These are phyloP conservation scores for Dispira simplex DNA, from an alignment of 192 early-diverging fungal genomes.

Conservation along the genomic window DNA sequence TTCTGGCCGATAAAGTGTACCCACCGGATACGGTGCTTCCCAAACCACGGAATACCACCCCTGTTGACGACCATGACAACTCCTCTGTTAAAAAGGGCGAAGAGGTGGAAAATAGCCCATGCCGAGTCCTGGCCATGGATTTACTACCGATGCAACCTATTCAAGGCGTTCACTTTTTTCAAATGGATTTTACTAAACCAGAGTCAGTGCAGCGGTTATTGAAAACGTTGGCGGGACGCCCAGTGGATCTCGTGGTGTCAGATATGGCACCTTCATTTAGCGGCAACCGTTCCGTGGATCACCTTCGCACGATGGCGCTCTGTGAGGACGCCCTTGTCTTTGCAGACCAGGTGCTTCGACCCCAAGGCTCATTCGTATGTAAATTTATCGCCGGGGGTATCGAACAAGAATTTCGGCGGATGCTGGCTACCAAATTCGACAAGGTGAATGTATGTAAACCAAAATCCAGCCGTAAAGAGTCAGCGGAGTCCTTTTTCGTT, in stretches of 20 bases:
- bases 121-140: conserved; percentile 40
- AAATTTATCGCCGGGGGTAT: conserved; percentile 41
- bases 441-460: conserved; percentile 52
- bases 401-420: conserved; percentile 28
- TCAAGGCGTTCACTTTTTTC: conserved; percentile 37
- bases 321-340: conserved; percentile 50
- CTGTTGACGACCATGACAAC: background rate
- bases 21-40: background rate
- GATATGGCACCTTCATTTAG: conserved; percentile 79
- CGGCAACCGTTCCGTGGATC: conserved; percentile 50
- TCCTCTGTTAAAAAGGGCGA: background rate
- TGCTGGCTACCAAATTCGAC: conserved; percentile 32
- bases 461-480: conserved; percentile 42
- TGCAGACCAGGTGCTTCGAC: conserved; percentile 34
- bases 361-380: conserved; percentile 43
- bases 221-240: conserved; percentile 16
- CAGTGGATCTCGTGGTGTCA: conserved; percentile 32
- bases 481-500: conserved; percentile 56
- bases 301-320: conserved; percentile 41
- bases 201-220: conserved; percentile 21
- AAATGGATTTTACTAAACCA: conserved; percentile 47
- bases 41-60: background rate
- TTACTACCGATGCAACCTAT: conserved; percentile 51
- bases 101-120: conserved; percentile 16
- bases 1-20: conserved; percentile 28